These are phyloP conservation scores for Trifolium subterraneum DNA, from an alignment of 306 rosid species.

Conservation along the genomic window DNA sequence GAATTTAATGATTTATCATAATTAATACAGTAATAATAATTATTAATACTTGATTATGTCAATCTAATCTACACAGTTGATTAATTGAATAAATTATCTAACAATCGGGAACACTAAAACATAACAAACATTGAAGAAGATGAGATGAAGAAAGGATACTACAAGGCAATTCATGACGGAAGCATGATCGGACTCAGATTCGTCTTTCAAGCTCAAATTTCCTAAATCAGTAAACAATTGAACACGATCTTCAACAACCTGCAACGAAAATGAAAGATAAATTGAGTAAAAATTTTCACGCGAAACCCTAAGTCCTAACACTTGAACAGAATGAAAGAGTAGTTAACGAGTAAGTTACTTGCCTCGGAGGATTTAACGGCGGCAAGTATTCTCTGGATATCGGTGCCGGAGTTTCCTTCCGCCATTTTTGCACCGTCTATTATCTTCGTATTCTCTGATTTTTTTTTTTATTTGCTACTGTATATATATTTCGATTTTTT, in stretches of 20 bases:
- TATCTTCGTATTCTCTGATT: background rate
- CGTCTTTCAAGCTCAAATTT: constrained; percentile 51
- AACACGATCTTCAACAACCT: constrained; percentile 77
- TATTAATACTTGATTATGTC: background rate
- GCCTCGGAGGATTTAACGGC: constrained; percentile 83
- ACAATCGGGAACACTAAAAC: background rate
- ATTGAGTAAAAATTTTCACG: background rate
- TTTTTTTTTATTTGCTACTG: background rate
- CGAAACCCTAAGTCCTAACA: constrained; percentile 39
- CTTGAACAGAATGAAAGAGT: background rate
- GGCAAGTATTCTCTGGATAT: constrained; percentile 57
- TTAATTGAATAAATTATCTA: no score
- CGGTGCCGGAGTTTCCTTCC: constrained; percentile 53
- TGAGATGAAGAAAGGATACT: constrained; percentile 61
- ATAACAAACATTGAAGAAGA: constrained; percentile 13
- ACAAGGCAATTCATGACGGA: constrained; percentile 55
- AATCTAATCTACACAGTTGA: no score
- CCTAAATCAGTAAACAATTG: constrained; percentile 59
- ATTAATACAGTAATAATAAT: background rate
- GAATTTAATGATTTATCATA: background rate
- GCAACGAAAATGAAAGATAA: constrained; percentile 19
- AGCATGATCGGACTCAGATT: constrained; percentile 56
- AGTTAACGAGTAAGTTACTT: constrained; percentile 36
- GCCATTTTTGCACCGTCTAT: constrained; percentile 53
- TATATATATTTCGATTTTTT: constrained; percentile 13